These are phyloP conservation scores for Acrocalymma vagum DNA, from an alignment of 2,329 filamentous ascomycete species.

Conservation along the genomic window DNA sequence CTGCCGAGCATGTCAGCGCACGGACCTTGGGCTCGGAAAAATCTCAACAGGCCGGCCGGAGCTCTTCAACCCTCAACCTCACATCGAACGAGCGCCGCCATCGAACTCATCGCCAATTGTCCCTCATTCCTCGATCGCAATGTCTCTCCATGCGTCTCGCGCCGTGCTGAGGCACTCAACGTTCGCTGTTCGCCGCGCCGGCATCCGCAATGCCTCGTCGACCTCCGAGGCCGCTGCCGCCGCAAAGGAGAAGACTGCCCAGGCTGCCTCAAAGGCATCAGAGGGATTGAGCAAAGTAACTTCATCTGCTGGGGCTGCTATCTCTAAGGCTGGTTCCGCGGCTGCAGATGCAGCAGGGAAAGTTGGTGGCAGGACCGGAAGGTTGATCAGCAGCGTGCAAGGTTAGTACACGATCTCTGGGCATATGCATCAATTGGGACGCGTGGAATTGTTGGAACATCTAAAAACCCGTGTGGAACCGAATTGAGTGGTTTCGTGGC, in stretches of 20 bases:
- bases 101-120: slow-evolving; percentile 15
- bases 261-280: slow-evolving; percentile 69
- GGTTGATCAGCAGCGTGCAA: slow-evolving; percentile 81
- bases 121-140: slow-evolving; percentile 42
- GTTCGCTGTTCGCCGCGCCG: slow-evolving; percentile 52
- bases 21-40: slow-evolving; percentile 24
- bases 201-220: slow-evolving; percentile 59
- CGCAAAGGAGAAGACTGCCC: slow-evolving; percentile 55
- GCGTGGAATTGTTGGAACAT: too few relatives aligned
- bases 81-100: slow-evolving; percentile 15
- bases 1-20: slow-evolving; percentile 19
- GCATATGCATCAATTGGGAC: too few relatives aligned
- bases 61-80: slow-evolving; percentile 19
- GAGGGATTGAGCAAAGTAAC: slow-evolving; percentile 85
- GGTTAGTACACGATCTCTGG: slow-evolving; percentile 66
- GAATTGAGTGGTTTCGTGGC: slow-evolving; percentile 15
- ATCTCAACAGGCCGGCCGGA: slow-evolving; percentile 25
- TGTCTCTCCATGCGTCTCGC: slow-evolving; percentile 58
- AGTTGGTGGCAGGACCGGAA: slow-evolving; percentile 84
- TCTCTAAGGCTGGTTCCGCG: slow-evolving; percentile 74
- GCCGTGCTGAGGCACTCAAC: slow-evolving; percentile 55
- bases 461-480: too few relatives aligned
- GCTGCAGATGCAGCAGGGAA: slow-evolving; percentile 61
- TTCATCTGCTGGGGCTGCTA: slow-evolving; percentile 79
- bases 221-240: slow-evolving; percentile 56